These are phyloP conservation scores for Beauveria asiatica DNA, from an alignment of 2,329 filamentous ascomycete species.

Conservation along the genomic window DNA sequence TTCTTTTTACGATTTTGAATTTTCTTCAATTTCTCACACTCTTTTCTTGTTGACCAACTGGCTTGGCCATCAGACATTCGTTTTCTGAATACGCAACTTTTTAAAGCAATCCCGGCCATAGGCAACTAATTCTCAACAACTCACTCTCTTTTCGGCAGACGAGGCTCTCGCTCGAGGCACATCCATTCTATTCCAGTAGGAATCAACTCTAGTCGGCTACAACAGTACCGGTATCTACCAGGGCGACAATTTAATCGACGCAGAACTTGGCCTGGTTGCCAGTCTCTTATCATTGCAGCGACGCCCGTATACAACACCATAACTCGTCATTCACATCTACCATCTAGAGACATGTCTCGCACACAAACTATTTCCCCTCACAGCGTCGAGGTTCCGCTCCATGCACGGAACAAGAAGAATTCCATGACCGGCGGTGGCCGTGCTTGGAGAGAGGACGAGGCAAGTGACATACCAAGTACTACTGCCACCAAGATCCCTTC, in stretches of 20 bases:
- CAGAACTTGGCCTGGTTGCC: conserved; percentile 8
- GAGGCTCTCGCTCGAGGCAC: background rate
- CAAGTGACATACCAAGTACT: conserved; percentile 28
- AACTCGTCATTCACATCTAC: conserved; percentile 13
- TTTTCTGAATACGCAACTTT: conserved; percentile 28
- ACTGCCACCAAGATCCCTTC: background rate
- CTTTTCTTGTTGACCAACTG: conserved; percentile 33
- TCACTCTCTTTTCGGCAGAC: conserved; percentile 3
- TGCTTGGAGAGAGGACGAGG: conserved; percentile 82
- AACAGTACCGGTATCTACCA: background rate
- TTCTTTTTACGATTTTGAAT: conserved; percentile 26
- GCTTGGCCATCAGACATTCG: conserved; percentile 49
- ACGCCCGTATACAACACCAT: conserved; percentile 11
- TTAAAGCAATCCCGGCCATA: background rate
- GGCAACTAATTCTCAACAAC: background rate
- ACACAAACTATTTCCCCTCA: conserved; percentile 37
- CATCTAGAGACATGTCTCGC: conserved; percentile 40
- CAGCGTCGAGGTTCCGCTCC: conserved; percentile 40
- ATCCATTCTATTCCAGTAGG: background rate
- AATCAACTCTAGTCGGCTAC: background rate
- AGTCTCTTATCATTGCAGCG: background rate
- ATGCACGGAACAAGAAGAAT: conserved; percentile 57
- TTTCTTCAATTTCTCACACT: conserved; percentile 33
- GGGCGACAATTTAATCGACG: background rate
- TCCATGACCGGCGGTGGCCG: conserved; percentile 66